Evolutionary conservation across 2,329 filamentous ascomycete genomes (phyloP).

Genomic region (Aureobasidium sp.): DNA sequence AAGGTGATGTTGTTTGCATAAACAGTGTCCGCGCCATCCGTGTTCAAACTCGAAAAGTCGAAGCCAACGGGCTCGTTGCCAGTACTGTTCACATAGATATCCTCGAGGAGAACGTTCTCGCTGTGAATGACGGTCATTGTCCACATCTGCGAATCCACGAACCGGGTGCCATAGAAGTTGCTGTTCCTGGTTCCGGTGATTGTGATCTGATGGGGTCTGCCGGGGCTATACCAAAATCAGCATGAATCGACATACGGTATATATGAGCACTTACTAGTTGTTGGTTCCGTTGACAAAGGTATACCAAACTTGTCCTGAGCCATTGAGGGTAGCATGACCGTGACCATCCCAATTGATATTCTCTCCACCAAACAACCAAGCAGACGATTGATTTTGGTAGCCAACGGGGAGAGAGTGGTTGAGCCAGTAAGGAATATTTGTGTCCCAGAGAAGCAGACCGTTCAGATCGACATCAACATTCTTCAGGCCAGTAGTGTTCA

Average conservation of each 20-base stretch:
- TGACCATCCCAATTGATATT: slow-evolving; percentile 43
- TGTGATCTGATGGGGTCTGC: slow-evolving; percentile 46
- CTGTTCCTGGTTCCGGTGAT: slow-evolving; percentile 43
- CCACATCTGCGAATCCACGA: slow-evolving; percentile 54
- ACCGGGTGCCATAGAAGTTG: slow-evolving; percentile 40
- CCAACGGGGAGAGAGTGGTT: slow-evolving; percentile 43
- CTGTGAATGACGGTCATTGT: slow-evolving; percentile 45
- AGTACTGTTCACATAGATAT: slow-evolving; percentile 48
- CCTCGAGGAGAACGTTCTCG: slow-evolving; percentile 38
- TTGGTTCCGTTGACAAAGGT: slow-evolving; percentile 36
- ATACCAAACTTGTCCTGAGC: slow-evolving; percentile 55
- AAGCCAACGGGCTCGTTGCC: slow-evolving; percentile 17
- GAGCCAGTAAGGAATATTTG: slow-evolving; percentile 45
- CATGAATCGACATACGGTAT: not conserved
- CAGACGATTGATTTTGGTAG: slow-evolving; percentile 49
- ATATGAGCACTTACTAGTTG: slow-evolving; percentile 31
- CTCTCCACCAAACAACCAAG: slow-evolving; percentile 48
- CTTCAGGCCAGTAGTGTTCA: slow-evolving; percentile 41
- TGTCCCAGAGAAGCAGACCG: slow-evolving; percentile 39
- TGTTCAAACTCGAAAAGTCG: slow-evolving; percentile 24
- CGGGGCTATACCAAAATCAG: slow-evolving; percentile 21
- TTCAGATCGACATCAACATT: slow-evolving; percentile 43
- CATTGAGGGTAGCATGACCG: slow-evolving; percentile 47
- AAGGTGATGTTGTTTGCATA: slow-evolving; percentile 46
- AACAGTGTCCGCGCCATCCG: slow-evolving; percentile 47